Evolutionary conservation across 2,329 filamentous ascomycete genomes (phyloP).

Genomic region (Apiospora phragmitis): DNA sequence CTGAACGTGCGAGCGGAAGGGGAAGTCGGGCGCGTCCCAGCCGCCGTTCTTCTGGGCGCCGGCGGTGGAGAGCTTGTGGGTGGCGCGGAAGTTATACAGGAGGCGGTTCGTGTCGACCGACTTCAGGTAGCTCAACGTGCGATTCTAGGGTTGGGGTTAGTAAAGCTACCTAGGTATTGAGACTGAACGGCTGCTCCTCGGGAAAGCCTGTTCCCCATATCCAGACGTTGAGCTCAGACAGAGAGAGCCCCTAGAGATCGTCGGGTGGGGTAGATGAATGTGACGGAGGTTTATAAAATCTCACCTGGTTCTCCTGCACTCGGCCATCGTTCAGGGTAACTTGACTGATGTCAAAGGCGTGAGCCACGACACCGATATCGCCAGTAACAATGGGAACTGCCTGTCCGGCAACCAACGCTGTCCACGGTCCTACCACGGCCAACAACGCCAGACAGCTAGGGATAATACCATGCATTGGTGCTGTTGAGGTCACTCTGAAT

Average conservation of each 20-base stretch:
- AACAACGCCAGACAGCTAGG: not conserved
- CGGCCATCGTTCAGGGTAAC: constrained; percentile 39
- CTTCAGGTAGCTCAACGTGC: constrained; percentile 48
- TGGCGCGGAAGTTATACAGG: constrained; percentile 49
- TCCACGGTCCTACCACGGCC: not conserved
- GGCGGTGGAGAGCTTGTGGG: constrained; percentile 46
- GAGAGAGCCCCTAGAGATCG: no score
- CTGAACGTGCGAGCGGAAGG: constrained; percentile 52
- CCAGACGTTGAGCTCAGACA: no score
- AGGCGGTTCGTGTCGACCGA: constrained; percentile 45
- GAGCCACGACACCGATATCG: constrained; percentile 35
- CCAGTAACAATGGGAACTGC: constrained; percentile 25
- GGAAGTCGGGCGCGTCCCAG: constrained; percentile 55
- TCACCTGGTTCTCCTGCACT: constrained; percentile 37
- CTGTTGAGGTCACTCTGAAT: not conserved
- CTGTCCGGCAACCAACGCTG: constrained; percentile 20
- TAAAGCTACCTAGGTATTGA: not conserved
- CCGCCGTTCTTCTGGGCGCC: constrained; percentile 47
- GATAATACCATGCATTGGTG: not conserved
- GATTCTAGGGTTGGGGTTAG: constrained; percentile 34
- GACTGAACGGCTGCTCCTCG: no score
- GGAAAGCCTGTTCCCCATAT: no score
- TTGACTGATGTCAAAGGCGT: constrained; percentile 41
- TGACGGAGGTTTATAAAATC: not conserved
- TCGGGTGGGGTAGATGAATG: no score